phyloP scores from a whole-genome alignment of 495 filamentous ascomycete genomes.

The Pseudomonodictys pantanalensis region DNA sequence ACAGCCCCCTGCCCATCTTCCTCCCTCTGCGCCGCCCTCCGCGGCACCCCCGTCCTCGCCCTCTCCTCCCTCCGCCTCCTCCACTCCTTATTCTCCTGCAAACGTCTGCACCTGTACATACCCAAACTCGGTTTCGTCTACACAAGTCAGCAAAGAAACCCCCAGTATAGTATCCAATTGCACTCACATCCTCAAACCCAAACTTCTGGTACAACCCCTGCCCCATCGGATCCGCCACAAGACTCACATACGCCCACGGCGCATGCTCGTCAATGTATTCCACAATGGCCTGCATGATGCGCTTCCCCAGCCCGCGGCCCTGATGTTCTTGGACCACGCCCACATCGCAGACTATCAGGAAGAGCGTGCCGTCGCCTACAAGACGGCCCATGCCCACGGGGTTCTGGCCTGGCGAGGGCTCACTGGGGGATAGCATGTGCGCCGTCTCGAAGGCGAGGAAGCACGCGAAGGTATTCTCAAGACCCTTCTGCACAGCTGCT shows the following conservation, averaged over 20 bases:
- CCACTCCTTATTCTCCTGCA: conserved; percentile 9
- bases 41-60: no score
- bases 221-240: conserved; percentile 49
- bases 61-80: background rate
- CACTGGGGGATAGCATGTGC: conserved; percentile 9
- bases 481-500: conserved; percentile 39
- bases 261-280: conserved; percentile 43
- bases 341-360: conserved; percentile 55
- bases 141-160: no score
- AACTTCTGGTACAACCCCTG: conserved; percentile 47
- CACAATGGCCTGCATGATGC: conserved; percentile 47
- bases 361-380: conserved; percentile 54
- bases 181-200: conserved; percentile 55
- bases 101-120: conserved; percentile 18
- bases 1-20: no score
- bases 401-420: conserved; percentile 5
- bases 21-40: no score
- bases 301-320: conserved; percentile 49
- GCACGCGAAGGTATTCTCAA: conserved; percentile 47
- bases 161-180: no score
- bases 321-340: conserved; percentile 50
- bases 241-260: conserved; percentile 46
- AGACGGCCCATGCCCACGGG: conserved; percentile 53
- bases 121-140: conserved; percentile 10
- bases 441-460: conserved; percentile 40